phyloP scores from a whole-genome alignment of 75 land plant genomes.

The Cupressus sempervirens region DNA sequence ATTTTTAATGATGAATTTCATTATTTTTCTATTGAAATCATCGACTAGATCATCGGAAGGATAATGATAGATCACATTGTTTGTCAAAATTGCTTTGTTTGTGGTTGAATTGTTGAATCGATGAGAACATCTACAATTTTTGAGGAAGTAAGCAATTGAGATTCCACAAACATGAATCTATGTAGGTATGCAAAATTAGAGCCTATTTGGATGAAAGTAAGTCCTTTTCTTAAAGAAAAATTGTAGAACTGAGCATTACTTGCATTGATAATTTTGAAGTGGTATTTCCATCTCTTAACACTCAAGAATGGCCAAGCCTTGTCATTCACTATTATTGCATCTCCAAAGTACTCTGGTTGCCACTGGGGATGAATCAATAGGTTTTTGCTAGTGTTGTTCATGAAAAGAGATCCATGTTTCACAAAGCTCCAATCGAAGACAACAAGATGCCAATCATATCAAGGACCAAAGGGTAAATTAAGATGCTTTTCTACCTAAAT shows the following conservation, averaged over 20 bases:
- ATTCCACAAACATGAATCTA: background rate
- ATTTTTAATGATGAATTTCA: slow-evolving; percentile 27
- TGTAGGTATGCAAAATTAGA: slow-evolving; percentile 28
- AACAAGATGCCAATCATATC: slow-evolving; percentile 19
- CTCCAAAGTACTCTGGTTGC: slow-evolving; percentile 50
- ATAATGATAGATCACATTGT: slow-evolving; percentile 25
- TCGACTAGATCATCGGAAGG: slow-evolving; percentile 18
- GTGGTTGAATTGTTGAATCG: slow-evolving; percentile 16
- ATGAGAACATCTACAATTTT: slow-evolving; percentile 29
- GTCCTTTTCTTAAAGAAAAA: slow-evolving; percentile 18
- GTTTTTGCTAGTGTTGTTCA: slow-evolving; percentile 29
- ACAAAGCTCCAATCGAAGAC: slow-evolving; percentile 22
- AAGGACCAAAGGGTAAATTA: slow-evolving; percentile 14
- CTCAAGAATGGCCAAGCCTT: slow-evolving; percentile 53
- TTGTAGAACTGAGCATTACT: slow-evolving; percentile 36
- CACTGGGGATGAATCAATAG: slow-evolving; percentile 34
- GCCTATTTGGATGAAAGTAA: slow-evolving; percentile 24
- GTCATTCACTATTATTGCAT: slow-evolving; percentile 37
- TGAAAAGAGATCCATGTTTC: slow-evolving; percentile 21
- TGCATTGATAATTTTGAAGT: slow-evolving; percentile 29
- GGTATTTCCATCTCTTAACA: slow-evolving; percentile 32
- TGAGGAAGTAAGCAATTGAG: slow-evolving; percentile 23
- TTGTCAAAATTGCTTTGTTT: slow-evolving; percentile 13
- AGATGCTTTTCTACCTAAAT: slow-evolving; percentile 9
- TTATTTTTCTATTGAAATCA: slow-evolving; percentile 9